Percentiles rank a stretch among this genome's conserved stretches.
Evolutionary conservation across 306 rosid species (phyloP).

Genomic region (Sicyos edulis): DNA sequence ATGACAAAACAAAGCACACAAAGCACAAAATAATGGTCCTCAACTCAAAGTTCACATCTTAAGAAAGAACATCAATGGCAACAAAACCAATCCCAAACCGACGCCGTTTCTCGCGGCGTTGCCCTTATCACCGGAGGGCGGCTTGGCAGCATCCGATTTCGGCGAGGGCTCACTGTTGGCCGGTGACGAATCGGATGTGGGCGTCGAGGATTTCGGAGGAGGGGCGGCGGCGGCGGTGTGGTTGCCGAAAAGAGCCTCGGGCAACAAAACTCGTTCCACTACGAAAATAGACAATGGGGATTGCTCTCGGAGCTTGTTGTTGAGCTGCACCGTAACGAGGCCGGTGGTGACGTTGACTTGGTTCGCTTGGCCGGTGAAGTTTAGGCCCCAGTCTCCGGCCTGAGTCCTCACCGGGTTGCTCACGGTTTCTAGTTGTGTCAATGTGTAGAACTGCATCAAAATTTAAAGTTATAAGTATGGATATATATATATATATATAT

Average conservation of each 20-base stretch:
- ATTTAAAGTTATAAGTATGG: background rate
- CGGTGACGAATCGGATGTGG: constrained; percentile 32
- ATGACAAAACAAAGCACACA: constrained; percentile 8
- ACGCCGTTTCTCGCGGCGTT: constrained; percentile 4
- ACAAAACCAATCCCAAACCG: constrained; percentile 8
- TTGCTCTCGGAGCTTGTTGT: constrained; percentile 50
- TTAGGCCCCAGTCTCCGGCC: constrained; percentile 51
- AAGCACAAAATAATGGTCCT: background rate
- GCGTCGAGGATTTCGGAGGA: background rate
- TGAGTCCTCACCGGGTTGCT: constrained; percentile 71
- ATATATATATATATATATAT: no score
- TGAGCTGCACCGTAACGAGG: constrained; percentile 32
- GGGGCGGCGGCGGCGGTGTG: constrained; percentile 21
- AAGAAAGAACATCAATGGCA: background rate
- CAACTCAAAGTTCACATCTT: constrained; percentile 2
- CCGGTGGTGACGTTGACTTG: constrained; percentile 71
- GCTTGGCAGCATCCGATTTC: background rate
- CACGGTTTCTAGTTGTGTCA: constrained; percentile 41
- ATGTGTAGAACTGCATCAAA: constrained; percentile 40
- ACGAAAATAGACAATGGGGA: constrained; percentile 53
- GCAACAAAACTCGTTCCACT: constrained; percentile 64
- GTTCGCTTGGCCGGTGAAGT: constrained; percentile 60
- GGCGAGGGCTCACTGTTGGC: background rate
- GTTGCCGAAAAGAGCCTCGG: constrained; percentile 39
- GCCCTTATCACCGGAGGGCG: background rate